Evolutionary conservation across 441 rosid species (phyloP), one percentile per base, ranked within the genome.

Genomic region (Pelargonium fulgidum): DNA sequence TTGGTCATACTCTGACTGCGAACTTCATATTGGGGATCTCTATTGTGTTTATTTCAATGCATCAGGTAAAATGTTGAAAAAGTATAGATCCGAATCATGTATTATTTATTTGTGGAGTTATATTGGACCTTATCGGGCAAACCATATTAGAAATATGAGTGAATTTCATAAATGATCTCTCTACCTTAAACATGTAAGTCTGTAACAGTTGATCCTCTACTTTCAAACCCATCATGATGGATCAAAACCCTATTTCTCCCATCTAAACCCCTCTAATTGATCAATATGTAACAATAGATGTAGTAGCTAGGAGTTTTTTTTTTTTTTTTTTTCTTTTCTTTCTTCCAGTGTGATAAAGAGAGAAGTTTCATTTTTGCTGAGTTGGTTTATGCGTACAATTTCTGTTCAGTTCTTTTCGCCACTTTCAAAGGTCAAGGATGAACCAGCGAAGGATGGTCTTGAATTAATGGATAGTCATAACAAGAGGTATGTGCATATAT

Each of bases 41-140:
- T 19, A 86, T 94, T 44, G 96, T 91, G 56, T 91, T 94, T 75
- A 94, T 94, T 79, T 94, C 99, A 7, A 94, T 94, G 99, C 99
- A 94, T 80, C 99, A 94, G 96, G 99, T 94, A 79, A 78, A 22
- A 62, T 17, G 33, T 66, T 13, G 58, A 70, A 33, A 14, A 50
- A 68, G 39, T 50, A 50, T 50, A 14, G 14, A 50, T 16, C 17
- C 16, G 16, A 5, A 19, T 50, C 8, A 6, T 7, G 12, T n/a
- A 9, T 16, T 50, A 50, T 50, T 13, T 50, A 50, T 50, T 50
- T 50, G 16, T 50, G 14, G 19, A 50, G 58, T 3, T 3, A n/a
- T 13, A 50, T 50, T 4, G 58, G 58, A 36, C 41, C 41, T 36
- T 36, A 36, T 0, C 41, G 8, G 41, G 0, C 8, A 36, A 36